A percentile compares a stretch with the other conserved stretches of the same genome.
These are phyloP conservation scores for Effrenium voratum DNA, from an alignment of 73 alveolate species.

Conservation along the genomic window DNA sequence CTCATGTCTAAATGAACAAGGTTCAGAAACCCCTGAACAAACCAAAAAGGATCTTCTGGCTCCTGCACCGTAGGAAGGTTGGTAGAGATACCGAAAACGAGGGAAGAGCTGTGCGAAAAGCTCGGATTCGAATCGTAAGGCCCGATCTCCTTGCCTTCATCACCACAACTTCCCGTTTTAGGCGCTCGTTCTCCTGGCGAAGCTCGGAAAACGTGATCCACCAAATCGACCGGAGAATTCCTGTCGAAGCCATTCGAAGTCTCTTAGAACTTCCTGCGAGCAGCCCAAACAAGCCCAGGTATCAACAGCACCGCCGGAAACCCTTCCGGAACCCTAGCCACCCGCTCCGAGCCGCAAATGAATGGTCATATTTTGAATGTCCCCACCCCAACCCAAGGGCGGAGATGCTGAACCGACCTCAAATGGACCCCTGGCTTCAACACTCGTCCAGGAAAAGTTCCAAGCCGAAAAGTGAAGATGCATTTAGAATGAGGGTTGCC, in stretches of 20 bases:
- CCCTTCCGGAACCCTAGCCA: background rate
- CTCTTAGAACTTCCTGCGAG: background rate
- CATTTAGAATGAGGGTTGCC: no score
- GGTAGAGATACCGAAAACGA: background rate
- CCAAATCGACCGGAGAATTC: background rate
- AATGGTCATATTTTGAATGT: background rate
- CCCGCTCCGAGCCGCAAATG: background rate
- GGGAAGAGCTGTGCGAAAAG: no score
- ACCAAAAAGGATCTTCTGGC: background rate
- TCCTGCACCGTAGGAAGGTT: background rate
- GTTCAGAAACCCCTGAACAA: background rate
- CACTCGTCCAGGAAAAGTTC: no score
- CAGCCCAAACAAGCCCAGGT: background rate
- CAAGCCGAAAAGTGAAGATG: no score
- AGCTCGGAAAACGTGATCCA: background rate
- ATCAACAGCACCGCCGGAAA: background rate
- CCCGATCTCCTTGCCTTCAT: slow-evolving; percentile 7
- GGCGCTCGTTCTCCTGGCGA: slow-evolving; percentile 77
- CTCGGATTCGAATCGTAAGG: background rate
- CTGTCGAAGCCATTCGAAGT: background rate
- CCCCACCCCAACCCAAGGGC: no score
- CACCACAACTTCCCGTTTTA: slow-evolving; percentile 43
- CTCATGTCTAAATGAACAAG: no score
- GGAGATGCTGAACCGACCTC: no score
- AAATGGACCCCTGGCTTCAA: no score